Percentiles rank a stretch among this genome's conserved stretches.
Conservation (phyloP, 1,139 yeast genomes). For the Pneumocystis carinii region DNA sequence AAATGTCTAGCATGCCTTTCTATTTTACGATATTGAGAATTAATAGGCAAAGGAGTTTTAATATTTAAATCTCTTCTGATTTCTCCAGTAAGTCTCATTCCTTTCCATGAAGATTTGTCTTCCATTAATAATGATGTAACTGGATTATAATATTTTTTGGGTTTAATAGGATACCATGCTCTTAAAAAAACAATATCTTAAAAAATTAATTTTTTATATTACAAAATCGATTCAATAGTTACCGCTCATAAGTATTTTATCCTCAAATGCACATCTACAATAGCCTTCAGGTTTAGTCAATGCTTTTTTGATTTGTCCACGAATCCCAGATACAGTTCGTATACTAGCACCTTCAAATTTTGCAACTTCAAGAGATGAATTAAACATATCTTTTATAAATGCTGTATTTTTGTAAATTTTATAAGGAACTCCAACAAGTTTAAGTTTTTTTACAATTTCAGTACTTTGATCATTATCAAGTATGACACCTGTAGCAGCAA, state of each 20-base stretch:
- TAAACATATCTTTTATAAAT: conserved; percentile 91
- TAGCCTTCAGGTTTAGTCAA: conserved; percentile 91
- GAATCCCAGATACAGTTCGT: conserved; percentile 87
- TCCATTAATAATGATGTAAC: conserved; percentile 72
- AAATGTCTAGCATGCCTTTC: conserved; percentile 79
- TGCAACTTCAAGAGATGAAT: conserved; percentile 83
- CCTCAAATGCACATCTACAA: conserved; percentile 96
- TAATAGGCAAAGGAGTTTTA: conserved; percentile 43
- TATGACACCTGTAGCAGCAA: conserved; percentile 95
- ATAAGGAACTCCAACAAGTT: conserved; percentile 86
- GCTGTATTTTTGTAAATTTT: conserved; percentile 94
- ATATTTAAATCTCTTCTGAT: conserved; percentile 65
- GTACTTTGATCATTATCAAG: conserved; percentile 79
- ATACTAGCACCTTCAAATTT: conserved; percentile 96
- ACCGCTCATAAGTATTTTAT: conserved; percentile 56
- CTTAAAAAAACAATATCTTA: conserved; percentile 76
- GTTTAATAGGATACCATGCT: conserved; percentile 92
- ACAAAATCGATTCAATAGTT: not conserved
- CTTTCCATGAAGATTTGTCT: conserved; percentile 79
- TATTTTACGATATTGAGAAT: conserved; percentile 60
- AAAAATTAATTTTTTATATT: conserved; percentile 9
- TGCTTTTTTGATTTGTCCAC: conserved; percentile 96
- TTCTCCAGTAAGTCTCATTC: conserved; percentile 89
- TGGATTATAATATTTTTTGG: conserved; percentile 85
- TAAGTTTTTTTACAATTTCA: conserved; percentile 89